phyloP scores from a whole-genome alignment of 371 early-diverging fungal genomes.

The Mucor piriformis region DNA sequence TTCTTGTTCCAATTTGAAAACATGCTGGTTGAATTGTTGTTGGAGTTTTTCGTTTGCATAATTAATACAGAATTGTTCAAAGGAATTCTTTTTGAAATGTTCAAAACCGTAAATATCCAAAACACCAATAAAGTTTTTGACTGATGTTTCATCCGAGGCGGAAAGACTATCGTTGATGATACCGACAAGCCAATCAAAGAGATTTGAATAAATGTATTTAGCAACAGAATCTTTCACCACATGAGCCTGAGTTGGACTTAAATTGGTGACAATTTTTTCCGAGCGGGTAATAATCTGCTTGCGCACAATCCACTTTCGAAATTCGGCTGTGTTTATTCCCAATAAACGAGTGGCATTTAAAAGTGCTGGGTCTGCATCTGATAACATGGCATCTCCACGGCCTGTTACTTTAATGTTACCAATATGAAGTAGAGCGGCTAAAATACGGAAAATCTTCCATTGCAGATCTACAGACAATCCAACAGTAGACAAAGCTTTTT shows the following conservation, averaged over 20 bases:
- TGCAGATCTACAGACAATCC: constrained; percentile 85
- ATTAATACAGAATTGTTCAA: constrained; percentile 99
- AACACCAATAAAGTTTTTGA: constrained; percentile 87
- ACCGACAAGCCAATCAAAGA: constrained; percentile 94
- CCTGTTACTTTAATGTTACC: constrained; percentile 89
- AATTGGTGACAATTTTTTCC: constrained; percentile 84
- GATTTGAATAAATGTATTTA: constrained; percentile 88
- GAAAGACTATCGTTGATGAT: constrained; percentile 80
- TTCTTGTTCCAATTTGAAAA: constrained; percentile 92
- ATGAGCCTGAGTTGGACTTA: constrained; percentile 76
- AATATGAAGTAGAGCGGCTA: constrained; percentile 90
- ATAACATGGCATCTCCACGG: constrained; percentile 62
- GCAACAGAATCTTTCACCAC: constrained; percentile 91
- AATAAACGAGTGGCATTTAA: constrained; percentile 68
- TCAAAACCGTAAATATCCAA: constrained; percentile 97
- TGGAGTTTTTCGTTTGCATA: constrained; percentile 98
- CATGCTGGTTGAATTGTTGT: constrained; percentile 82
- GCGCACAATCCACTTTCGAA: constrained; percentile 90
- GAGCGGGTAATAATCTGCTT: constrained; percentile 87
- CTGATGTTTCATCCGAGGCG: constrained; percentile 45
- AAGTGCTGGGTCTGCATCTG: constrained; percentile 74
- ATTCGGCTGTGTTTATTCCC: constrained; percentile 72
- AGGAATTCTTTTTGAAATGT: constrained; percentile 97
- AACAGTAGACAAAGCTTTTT: constrained; percentile 82
- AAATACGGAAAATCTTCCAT: constrained; percentile 86